These are phyloP conservation scores for Suaeda aralocaspica DNA, from an alignment of 148 eudicot genomes.

Conservation along the genomic window DNA sequence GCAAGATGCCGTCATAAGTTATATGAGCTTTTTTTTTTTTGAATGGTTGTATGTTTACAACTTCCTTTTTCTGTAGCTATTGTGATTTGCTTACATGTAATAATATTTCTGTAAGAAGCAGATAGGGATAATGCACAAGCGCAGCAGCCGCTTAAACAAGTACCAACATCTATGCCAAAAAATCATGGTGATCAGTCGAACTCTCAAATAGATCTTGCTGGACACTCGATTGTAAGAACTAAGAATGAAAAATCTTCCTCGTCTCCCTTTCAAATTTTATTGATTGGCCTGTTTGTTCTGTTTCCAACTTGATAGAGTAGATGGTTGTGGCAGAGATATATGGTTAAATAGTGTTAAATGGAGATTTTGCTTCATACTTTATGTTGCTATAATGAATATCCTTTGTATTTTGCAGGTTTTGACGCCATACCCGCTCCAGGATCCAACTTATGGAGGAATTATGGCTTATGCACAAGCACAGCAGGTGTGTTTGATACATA, in stretches of 20 bases:
- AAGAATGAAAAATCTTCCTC: constrained; percentile 11
- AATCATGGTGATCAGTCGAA: constrained; percentile 31
- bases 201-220: constrained; percentile 59
- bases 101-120: constrained; percentile 20
- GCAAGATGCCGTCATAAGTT: neutral
- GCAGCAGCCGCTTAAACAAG: constrained; percentile 39
- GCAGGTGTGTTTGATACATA: constrained; percentile 34
- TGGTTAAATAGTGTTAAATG: neutral
- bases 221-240: constrained; percentile 70
- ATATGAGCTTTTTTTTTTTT: neutral
- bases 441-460: constrained; percentile 54
- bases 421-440: constrained; percentile 59
- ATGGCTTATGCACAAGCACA: constrained; percentile 54
- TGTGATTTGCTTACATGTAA: neutral
- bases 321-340: neutral
- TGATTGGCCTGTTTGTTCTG: neutral
- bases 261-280: neutral
- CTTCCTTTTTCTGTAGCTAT: neutral
- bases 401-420: constrained; percentile 34
- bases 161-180: constrained; percentile 27
- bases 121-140: constrained; percentile 40
- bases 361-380: neutral
- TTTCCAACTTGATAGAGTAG: neutral
- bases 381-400: neutral
- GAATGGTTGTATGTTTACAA: neutral